phyloP scores from a whole-genome alignment of 148 eudicot species.

The Spergularia marina region DNA sequence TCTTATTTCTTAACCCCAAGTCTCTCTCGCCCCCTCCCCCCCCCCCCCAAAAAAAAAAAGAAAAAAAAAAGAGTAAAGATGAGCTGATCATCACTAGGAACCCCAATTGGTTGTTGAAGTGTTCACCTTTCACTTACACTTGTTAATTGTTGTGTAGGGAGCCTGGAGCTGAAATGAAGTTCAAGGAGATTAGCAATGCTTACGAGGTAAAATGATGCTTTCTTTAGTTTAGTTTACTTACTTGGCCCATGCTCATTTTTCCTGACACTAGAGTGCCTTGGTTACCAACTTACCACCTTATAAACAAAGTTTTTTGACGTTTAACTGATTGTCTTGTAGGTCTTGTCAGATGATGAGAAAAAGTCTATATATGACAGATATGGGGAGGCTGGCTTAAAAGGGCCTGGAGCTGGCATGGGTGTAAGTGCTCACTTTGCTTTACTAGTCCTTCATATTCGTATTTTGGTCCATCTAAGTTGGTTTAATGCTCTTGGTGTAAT shows the following conservation, averaged over 20 bases:
- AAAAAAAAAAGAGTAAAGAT: background rate
- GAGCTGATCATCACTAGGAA: background rate
- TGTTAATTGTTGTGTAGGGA: slow-evolving; percentile 49
- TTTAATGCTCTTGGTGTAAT: slow-evolving; percentile 10
- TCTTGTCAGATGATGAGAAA: slow-evolving; percentile 95
- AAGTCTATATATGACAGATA: slow-evolving; percentile 91
- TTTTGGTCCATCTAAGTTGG: background rate
- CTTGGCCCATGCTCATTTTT: background rate
- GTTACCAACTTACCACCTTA: background rate
- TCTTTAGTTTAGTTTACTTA: background rate
- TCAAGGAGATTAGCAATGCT: slow-evolving; percentile 95
- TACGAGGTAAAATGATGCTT: slow-evolving; percentile 61
- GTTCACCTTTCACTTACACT: slow-evolving; percentile 5
- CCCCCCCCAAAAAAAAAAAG: too few species aligned
- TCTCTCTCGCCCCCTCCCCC: too few species aligned
- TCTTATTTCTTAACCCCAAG: background rate
- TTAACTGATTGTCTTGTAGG: slow-evolving; percentile 39
- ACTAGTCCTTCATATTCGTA: background rate
- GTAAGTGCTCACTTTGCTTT: slow-evolving; percentile 42
- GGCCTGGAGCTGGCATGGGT: slow-evolving; percentile 83
- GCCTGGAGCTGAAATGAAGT: slow-evolving; percentile 93
- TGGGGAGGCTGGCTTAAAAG: slow-evolving; percentile 98
- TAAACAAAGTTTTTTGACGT: background rate
- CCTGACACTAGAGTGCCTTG: background rate
- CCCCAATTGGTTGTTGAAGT: background rate